Evolutionary conservation across 1,139 yeast species (phyloP).

Genomic region (Debaryomyces coudertii): DNA sequence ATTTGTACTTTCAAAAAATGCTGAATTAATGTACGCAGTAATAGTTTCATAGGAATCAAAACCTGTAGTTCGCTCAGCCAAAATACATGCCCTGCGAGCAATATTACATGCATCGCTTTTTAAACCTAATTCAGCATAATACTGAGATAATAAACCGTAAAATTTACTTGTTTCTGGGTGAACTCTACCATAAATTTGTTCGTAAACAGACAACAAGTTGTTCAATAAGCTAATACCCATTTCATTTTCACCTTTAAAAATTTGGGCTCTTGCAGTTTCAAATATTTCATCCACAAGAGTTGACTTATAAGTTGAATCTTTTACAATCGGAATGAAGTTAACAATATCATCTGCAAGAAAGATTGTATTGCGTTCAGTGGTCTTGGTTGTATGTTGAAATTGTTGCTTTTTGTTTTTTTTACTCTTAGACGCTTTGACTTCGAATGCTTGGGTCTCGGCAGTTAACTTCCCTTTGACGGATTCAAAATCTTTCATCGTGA

Average conservation of each 20-base stretch:
- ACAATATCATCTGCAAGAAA: constrained; percentile 67
- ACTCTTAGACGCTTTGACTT: constrained; percentile 17
- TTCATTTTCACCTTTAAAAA: constrained; percentile 46
- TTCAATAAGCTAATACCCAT: constrained; percentile 60
- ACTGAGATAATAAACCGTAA: constrained; percentile 65
- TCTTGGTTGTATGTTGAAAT: constrained; percentile 27
- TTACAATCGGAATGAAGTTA: constrained; percentile 71
- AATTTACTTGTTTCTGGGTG: constrained; percentile 80
- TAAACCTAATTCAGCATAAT: constrained; percentile 65
- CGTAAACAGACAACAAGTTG: constrained; percentile 74
- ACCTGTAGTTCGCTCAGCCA: constrained; percentile 81
- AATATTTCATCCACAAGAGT: constrained; percentile 76
- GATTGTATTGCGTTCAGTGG: constrained; percentile 34
- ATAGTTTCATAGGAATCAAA: constrained; percentile 78
- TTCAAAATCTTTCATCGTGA: constrained; percentile 51
- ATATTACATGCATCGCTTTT: constrained; percentile 64
- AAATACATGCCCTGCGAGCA: constrained; percentile 70
- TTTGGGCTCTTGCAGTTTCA: constrained; percentile 64
- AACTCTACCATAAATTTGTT: constrained; percentile 81
- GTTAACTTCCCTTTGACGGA: constrained; percentile 25
- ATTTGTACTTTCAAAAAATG: constrained; percentile 67
- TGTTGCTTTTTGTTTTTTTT: constrained; percentile 37
- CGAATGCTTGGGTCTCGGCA: constrained; percentile 21
- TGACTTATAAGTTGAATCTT: constrained; percentile 69
- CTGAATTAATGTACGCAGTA: constrained; percentile 73